Base-by-base conservation (phyloP, 2,329 filamentous ascomycete species). In the Thermothelomyces thermophilus region DNA sequence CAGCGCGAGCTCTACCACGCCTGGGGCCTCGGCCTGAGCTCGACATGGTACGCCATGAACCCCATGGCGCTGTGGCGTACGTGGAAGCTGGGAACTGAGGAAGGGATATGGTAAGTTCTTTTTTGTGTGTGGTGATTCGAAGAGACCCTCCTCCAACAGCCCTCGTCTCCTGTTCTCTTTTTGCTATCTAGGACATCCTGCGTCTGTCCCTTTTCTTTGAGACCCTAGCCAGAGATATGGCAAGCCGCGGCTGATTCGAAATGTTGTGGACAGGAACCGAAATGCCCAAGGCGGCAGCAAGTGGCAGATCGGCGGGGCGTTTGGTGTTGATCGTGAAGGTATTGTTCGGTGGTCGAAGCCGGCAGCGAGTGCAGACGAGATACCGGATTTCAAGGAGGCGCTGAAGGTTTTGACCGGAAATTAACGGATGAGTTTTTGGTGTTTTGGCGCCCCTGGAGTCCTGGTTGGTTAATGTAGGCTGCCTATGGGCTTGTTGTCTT, bases 301-400 rank as follows among this genome's bases (percentile, higher is more conserved):
- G 46, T 88, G 84, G 84, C 84, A 88, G 73, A 83, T 70, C 22
- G 72, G 76, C 40, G 84, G 84, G 24, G 78, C 76, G 24, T 88
- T 82, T 66, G 82, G 77, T 2, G 66, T 84, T 24, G 79, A 82
- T 61, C 60, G 60, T 5, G 63, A 70, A 24, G 79, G 79, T 2
- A 59, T 68, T 11, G 72, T 84, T 3, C 69, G 66, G 47, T 84
- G 79, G 77, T 69, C 66, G 4, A 66, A 70, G 48, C 65, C 74
- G 52, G 71, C 72, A 11, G 58, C 58, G 46, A 68, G 71, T 20
- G 74, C 79, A 24, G 56, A 56, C 20, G 53, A 56, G 26, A 36
- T 56, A 17, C 47, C 48, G 10, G 39, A 56, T 34, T 57, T 56
- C 24, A 22, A 45, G 36, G 40, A 48, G 22, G 53, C 36, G 16